Evolutionary conservation across 1,284 basidiomycete genomes (phyloP), one percentile per base, ranked within the genome.

Genomic region (Flammula alnicola): DNA sequence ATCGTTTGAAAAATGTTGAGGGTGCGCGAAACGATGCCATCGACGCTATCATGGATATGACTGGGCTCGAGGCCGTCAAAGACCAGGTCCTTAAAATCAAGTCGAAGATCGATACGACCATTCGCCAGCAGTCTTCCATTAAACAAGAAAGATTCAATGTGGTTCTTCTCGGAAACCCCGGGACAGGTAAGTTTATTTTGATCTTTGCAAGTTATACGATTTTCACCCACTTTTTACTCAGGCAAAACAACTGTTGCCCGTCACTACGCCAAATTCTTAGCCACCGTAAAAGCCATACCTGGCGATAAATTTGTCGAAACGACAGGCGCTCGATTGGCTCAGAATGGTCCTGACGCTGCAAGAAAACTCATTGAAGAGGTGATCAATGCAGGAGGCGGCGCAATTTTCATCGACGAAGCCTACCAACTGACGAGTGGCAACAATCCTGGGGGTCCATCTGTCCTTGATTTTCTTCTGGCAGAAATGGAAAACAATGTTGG

Each of bases 401-500:
- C 76, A 5, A 74, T 87, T 35, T 87, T 87, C 62, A 67, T 86
- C 40, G 84, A 87, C 55, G 85, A 87, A 57, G 83, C 84, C 0
- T 86, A 88, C 55, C 84, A 86, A 48, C 72, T 88, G 3, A 76
- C 78, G 0, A 70, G 66, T 30, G 64, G 70, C 26, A 65, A 78
- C 50, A 78, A 75, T 40, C 63, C 62, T 12, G 67, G 71, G 33
- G 85, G 85, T 2, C 59, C 64, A 22, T 75, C 78, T 52, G 83
- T 86, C 4, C 68, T 87, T 14, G 84, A 87, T 54, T 86, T 80
- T 58, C 72, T 88, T 1, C 73, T 87, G 1, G 81, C 83, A 0
- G 84, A 87, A 62, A 87, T 87, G 82, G 84, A 87, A 57, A 86
- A 87, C 63, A 74, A 76, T 20, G 71, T 81, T 3, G 86, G 83